Base-by-base conservation (phyloP, 345 rosid species). In the Hibiscus tridactylites region DNA sequence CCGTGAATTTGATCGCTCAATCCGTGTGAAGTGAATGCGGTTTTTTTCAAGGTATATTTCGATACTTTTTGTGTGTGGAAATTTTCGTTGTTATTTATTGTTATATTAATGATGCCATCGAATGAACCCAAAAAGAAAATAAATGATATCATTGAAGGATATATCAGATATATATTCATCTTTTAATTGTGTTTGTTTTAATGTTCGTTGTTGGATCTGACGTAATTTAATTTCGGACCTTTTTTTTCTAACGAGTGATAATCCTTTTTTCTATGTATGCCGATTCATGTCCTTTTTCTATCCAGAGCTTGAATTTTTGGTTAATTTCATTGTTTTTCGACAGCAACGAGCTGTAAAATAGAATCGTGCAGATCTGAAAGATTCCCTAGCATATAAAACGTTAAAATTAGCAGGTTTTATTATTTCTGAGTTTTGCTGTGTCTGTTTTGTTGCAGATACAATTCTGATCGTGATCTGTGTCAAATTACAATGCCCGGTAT, bases 401-500 rank as follows among this genome's bases (percentile, higher is more conserved):
- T 21, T 21, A 21, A 21, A 47, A 47, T 24, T 50, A 1, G 19
- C 61, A 1, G 29, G 19, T 60, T 33, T 71, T 2, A 39, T n/a
- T 46, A 13, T 58, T 64, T 79, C 47, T 72, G 68, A 63, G 72
- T 62, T 78, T 63, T 70, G 31, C 24, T 70, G 21, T 50, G 61
- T 37, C 74, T 44, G 26, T 53, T 66, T 78, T 39, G 78, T 60
- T 76, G 66, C 57, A 26, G 7, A 64, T 72, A 31, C 3, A 44
- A 44, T 10, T 10, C 12, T 44, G 47, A 44, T 44, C 47, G 9
- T 8, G 44, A 39, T 39, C 9, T 39, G 2, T 0, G 44, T 1
- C 44, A n/a, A 61, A 46, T 63, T 56, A 67, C 53, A 83, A 87
- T 89, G 90, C 82, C 85, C 80, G 90, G 91, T 89, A 76, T 66